Percentiles rank a stretch among this genome's conserved stretches.
Evolutionary conservation across 768 basidiomycete genomes (phyloP).

Genomic region (Boletus vermiculosoides): DNA sequence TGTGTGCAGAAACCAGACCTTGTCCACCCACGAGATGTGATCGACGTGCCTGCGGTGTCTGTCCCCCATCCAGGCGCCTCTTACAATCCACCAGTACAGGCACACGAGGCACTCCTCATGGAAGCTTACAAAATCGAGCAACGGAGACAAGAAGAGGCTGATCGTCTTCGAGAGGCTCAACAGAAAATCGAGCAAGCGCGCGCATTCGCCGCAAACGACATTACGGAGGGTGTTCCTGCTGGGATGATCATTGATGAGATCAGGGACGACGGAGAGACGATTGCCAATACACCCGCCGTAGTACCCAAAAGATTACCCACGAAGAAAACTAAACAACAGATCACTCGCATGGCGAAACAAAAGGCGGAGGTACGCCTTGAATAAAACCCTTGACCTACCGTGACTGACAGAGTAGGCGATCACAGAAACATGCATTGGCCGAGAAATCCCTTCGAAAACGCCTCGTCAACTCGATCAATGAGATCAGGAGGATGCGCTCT

Average conservation of each 20-base stretch:
- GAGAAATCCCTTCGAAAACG: conserved; percentile 61
- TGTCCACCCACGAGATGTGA: conserved; percentile 47
- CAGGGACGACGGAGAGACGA: conserved; percentile 40
- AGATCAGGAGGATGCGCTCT: conserved; percentile 53
- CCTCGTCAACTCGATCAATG: conserved; percentile 55
- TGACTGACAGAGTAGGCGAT: background rate
- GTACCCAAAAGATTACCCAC: conserved; percentile 41
- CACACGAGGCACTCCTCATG: conserved; percentile 69
- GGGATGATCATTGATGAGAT: conserved; percentile 67
- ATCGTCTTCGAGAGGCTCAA: conserved; percentile 52
- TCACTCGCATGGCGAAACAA: conserved; percentile 60
- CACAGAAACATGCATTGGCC: conserved; percentile 62
- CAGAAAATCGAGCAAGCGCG: conserved; percentile 54
- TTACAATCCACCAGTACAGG: conserved; percentile 80
- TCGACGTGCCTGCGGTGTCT: conserved; percentile 62
- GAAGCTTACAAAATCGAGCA: conserved; percentile 68
- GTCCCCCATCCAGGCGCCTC: conserved; percentile 82
- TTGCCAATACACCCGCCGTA: conserved; percentile 28
- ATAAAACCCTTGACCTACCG: background rate
- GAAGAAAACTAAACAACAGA: conserved; percentile 64
- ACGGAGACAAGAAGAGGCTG: conserved; percentile 50
- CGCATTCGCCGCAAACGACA: conserved; percentile 29
- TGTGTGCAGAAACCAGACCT: conserved; percentile 46
- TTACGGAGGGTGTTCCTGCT: conserved; percentile 39
- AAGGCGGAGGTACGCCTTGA: conserved; percentile 56